Conservation (phyloP, 257 asterid genomes). For the Solanum infundibuliforme region DNA sequence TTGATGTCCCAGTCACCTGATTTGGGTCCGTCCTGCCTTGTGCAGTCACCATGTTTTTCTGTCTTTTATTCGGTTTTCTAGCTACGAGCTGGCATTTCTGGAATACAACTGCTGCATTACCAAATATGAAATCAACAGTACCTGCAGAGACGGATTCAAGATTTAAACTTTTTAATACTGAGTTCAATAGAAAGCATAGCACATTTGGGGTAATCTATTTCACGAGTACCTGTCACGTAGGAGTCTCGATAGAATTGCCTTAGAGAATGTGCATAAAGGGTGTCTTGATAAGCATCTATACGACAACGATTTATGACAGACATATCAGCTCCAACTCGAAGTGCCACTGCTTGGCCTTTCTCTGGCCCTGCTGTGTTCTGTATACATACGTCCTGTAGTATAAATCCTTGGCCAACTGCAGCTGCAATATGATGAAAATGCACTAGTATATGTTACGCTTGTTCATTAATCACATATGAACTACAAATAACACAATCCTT, state of each 20-base stretch:
- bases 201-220: too few species aligned
- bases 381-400: conserved; percentile 44
- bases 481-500: too few species aligned
- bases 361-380: conserved; percentile 55
- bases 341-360: conserved; percentile 65
- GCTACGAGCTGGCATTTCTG: conserved; percentile 36
- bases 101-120: conserved; percentile 46
- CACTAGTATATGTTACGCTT: not conserved
- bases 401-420: conserved; percentile 37
- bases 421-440: conserved; percentile 20
- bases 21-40: conserved; percentile 53
- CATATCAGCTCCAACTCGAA: conserved; percentile 44
- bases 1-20: conserved; percentile 47
- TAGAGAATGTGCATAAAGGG: conserved; percentile 35
- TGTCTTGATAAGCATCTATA: conserved; percentile 47
- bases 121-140: conserved; percentile 53
- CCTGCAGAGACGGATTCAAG: not conserved
- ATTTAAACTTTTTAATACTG: not conserved
- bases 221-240: conserved; percentile 16
- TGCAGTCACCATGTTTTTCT: conserved; percentile 55
- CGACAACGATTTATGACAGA: conserved; percentile 44
- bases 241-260: conserved; percentile 54
- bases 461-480: not conserved
- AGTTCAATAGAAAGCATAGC: too few species aligned
- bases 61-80: conserved; percentile 27